Evolutionary conservation across 192 early-diverging fungal species (phyloP).

Genomic region (Podila clonocystis): DNA sequence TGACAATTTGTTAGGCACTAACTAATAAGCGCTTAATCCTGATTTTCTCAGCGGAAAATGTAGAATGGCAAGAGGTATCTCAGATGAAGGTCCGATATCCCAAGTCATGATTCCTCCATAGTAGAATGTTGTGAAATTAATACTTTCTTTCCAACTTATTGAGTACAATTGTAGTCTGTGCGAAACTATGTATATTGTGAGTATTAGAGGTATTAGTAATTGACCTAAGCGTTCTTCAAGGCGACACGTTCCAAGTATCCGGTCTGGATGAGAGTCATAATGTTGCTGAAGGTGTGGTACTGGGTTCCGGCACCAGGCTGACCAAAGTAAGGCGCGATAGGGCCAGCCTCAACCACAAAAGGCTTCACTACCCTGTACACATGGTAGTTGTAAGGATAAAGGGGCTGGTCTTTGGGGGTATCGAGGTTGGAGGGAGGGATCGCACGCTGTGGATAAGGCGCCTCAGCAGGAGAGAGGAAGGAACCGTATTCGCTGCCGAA

Average conservation of each 20-base stretch:
- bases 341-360: constrained; percentile 21
- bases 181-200: too few species aligned
- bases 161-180: too few species aligned
- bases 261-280: constrained; percentile 14
- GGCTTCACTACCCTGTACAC: constrained; percentile 25
- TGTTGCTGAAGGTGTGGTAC: constrained; percentile 16
- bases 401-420: constrained; percentile 8
- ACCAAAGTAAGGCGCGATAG: constrained; percentile 36
- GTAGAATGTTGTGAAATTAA: too few species aligned
- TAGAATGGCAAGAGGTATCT: too few species aligned
- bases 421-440: constrained; percentile 39
- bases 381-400: constrained; percentile 31
- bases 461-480: constrained; percentile 29
- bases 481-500: constrained; percentile 40
- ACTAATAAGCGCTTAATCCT: too few species aligned
- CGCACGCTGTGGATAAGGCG: constrained; percentile 32
- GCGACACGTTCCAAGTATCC: constrained; percentile 12
- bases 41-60: too few species aligned
- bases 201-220: too few species aligned
- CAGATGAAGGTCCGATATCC: too few species aligned
- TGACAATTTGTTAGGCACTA: too few species aligned
- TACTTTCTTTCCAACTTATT: too few species aligned
- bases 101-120: too few species aligned
- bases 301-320: constrained; percentile 33
- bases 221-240: background rate